Percentiles rank a stretch among this genome's conserved stretches.
phyloP scores from a whole-genome alignment of 2,329 filamentous ascomycete genomes.

The Trichoderma hamatum region DNA sequence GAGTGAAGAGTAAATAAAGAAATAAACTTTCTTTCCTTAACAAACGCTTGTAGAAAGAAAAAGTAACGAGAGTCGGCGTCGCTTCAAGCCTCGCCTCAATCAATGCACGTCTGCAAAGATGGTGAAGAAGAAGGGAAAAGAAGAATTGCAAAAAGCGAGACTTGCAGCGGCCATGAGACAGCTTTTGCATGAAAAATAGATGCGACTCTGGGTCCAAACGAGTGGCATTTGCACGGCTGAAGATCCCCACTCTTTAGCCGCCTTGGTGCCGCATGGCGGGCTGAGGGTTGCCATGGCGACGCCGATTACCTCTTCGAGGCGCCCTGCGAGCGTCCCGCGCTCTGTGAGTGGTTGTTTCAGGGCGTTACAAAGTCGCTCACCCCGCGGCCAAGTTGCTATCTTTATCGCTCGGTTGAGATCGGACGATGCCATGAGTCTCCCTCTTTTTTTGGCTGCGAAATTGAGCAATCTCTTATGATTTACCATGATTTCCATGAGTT shows the following conservation, averaged over 20 bases:
- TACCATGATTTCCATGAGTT: neutral
- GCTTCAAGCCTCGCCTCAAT: neutral
- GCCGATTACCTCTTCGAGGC: conserved; percentile 6
- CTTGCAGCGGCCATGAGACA: conserved; percentile 20
- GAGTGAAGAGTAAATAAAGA: neutral
- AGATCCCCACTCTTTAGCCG: conserved; percentile 22
- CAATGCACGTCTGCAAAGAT: neutral
- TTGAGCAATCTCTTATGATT: neutral
- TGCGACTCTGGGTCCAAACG: neutral
- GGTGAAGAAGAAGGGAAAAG: conserved; percentile 2
- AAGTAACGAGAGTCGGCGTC: conserved; percentile 2
- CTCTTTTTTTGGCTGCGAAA: neutral
- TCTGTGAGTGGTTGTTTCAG: conserved; percentile 19
- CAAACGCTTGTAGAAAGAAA: neutral
- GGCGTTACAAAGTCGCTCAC: neutral
- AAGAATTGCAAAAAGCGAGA: neutral
- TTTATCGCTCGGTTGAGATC: neutral
- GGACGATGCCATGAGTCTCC: neutral
- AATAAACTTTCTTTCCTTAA: neutral
- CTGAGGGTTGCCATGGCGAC: conserved; percentile 19
- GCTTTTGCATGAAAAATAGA: conserved; percentile 21
- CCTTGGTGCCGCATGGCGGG: neutral
- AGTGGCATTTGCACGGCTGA: neutral
- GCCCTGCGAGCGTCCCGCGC: conserved; percentile 9
- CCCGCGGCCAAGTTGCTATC: neutral